Evolutionary conservation across 2,329 filamentous ascomycete genomes (phyloP).

Genomic region (Botrytis medusae): DNA sequence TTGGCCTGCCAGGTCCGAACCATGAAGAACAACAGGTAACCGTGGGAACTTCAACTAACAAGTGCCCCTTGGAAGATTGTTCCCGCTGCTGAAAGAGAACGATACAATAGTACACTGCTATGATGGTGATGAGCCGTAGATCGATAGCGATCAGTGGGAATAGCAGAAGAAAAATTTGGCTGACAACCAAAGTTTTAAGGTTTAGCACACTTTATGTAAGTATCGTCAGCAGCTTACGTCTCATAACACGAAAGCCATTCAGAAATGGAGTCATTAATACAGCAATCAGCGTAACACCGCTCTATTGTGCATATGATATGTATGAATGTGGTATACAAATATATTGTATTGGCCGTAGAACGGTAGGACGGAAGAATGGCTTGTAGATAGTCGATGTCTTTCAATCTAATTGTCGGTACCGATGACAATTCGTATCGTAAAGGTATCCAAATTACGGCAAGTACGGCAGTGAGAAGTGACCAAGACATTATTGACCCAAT

Average conservation of each 20-base stretch:
- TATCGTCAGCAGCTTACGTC: conserved; percentile 15
- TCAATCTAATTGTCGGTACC: neutral
- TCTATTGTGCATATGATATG: neutral
- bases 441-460: conserved; percentile 10
- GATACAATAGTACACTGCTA: neutral
- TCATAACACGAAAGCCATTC: neutral
- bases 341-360: neutral
- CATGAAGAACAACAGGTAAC: neutral
- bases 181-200: neutral
- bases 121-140: neutral
- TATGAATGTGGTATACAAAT: neutral
- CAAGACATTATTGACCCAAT: conserved; percentile 4
- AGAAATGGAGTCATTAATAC: neutral
- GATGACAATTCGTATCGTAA: neutral
- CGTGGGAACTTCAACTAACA: neutral
- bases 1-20: neutral
- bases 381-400: neutral
- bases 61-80: neutral
- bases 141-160: neutral
- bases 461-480: conserved; percentile 5
- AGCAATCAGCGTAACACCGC: neutral
- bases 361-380: neutral
- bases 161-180: neutral
- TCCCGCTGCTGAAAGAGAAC: neutral
- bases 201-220: neutral